phyloP scores from a whole-genome alignment of 140 eudicot genomes.

The Stevia rebaudiana region DNA sequence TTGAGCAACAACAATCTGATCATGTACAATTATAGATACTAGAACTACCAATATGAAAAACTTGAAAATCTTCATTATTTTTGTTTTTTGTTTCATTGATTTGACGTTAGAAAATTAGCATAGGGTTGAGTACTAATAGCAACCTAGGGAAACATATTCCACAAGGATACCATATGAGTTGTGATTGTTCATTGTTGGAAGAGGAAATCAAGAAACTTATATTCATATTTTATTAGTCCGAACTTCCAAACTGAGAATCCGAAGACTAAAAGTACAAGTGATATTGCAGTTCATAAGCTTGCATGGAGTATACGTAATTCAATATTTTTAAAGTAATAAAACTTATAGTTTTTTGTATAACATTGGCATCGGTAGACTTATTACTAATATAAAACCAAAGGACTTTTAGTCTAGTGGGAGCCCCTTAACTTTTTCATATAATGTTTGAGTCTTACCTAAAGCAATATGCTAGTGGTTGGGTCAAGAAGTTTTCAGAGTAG shows the following conservation, averaged over 20 bases:
- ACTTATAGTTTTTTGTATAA: too few relatives aligned
- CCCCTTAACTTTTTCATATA: too few relatives aligned
- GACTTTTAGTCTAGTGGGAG: too few relatives aligned
- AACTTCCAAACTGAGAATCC: constrained; percentile 25
- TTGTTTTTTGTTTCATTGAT: constrained; percentile 7
- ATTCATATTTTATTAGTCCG: constrained; percentile 4
- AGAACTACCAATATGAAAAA: constrained; percentile 16
- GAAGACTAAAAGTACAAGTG: constrained; percentile 3
- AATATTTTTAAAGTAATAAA: too few relatives aligned
- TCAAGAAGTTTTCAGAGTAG: too few relatives aligned
- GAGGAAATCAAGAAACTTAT: constrained; percentile 33
- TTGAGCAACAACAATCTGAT: neutral
- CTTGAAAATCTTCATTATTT: constrained; percentile 19
- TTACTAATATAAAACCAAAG: too few relatives aligned
- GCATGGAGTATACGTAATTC: too few relatives aligned
- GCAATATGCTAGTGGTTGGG: too few relatives aligned
- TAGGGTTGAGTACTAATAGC: constrained; percentile 27
- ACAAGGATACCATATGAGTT: constrained; percentile 30
- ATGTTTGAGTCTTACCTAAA: too few relatives aligned
- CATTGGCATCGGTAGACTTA: too few relatives aligned
- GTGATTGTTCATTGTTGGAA: constrained; percentile 27
- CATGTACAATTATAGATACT: constrained; percentile 13
- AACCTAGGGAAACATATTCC: constrained; percentile 26
- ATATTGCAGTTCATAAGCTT: neutral
- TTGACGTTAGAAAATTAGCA: neutral